Evolutionary conservation across 2,329 filamentous ascomycete genomes (phyloP).

Genomic region (Fusarium sp.): DNA sequence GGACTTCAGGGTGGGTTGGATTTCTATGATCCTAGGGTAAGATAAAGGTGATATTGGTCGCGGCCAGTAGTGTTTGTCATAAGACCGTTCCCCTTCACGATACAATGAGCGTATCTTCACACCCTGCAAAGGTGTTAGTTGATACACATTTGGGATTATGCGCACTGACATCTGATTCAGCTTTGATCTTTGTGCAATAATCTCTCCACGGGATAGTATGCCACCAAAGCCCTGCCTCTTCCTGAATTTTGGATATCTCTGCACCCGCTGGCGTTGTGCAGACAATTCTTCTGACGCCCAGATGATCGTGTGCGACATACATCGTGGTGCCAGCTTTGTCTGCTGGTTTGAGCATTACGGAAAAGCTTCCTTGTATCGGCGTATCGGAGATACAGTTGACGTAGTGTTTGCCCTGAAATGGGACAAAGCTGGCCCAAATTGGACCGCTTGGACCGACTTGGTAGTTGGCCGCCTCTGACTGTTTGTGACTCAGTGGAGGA

Average conservation of each 20-base stretch:
- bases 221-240: not conserved
- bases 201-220: not conserved
- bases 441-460: not conserved
- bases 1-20: accelerated
- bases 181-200: not conserved
- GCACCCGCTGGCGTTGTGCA: accelerated
- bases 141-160: accelerated
- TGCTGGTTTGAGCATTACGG: not conserved
- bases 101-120: not conserved
- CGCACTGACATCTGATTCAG: not conserved
- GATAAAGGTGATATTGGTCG: too few relatives aligned
- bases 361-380: not conserved
- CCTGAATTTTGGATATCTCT: not conserved
- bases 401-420: not conserved
- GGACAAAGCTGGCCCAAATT: not conserved
- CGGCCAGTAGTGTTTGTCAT: too few relatives aligned
- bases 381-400: not conserved
- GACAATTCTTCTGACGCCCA: not conserved
- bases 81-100: not conserved
- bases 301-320: not conserved
- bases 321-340: not conserved
- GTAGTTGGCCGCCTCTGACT: not conserved
- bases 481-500: too few relatives aligned
- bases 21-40: too few relatives aligned
- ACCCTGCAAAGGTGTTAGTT: not conserved